Base-by-base conservation (phyloP, 352 stramenopile genomes). In the Phytophthora melonis region DNA sequence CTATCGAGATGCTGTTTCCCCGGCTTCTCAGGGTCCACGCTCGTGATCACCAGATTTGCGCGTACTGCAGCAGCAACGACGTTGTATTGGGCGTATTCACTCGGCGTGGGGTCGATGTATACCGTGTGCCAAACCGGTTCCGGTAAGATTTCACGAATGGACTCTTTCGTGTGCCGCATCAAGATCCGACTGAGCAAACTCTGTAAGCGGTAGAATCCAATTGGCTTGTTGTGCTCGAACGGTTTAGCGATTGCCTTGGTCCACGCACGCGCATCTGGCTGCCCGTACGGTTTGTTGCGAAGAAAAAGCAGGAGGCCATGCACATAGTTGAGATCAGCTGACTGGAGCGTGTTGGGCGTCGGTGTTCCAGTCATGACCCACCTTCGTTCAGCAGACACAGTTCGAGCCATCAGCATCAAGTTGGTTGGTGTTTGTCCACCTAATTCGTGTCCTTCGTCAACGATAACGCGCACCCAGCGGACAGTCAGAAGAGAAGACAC, bases 331-430 rank as follows among this genome's bases (percentile, higher is more conserved):
- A 99, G 71, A 21, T 93, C 93, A 2, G 76, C 67, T 16, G 75
- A 88, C 55, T 96, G 81, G n/a, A 93, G 78, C 5, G 83, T 89
- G 61, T 95, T 94, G 13, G 91, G 89, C 10, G 96, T 98, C 13
- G 97, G 97, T n/a, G 97, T 99, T 45, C 97, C 97, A 4, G 95
- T 99, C 95, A 99, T 98, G n/a, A 97, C 89, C 96, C 95, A 99
- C 3, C 93, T 81, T 62, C 92, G 83, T 53, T 97, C 80, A 7
- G 89, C 91, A 19, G 79, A 84, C n/a, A 98, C 63, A 30, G 91
- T 53, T 45, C 87, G 75, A 3, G 96, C 89, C 75, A 98, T 97
- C n/a, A 81, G 56, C 66, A 93, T 93, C n/a, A 93, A 78, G 32
- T 83, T 84, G 0, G 77, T 86, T 19, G 79, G 67, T 0, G 75